These are phyloP conservation scores for Citropsis articulata DNA, from an alignment of 345 rosid genomes.

Conservation along the genomic window DNA sequence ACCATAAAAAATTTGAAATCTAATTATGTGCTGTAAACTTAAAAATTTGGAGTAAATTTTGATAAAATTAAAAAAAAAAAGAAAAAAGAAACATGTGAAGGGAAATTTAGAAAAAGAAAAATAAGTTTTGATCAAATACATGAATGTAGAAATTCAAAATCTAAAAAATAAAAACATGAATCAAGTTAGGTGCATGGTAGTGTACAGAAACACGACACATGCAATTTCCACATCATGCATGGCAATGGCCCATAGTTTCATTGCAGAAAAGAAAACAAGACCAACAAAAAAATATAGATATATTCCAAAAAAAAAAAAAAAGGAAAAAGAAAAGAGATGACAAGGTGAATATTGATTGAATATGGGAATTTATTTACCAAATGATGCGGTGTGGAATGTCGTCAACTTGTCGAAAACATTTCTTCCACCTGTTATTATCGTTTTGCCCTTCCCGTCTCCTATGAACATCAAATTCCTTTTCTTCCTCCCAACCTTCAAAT, in stretches of 20 bases:
- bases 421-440: conserved; percentile 65
- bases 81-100: too few species aligned
- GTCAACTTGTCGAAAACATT: conserved; percentile 62
- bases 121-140: too few species aligned
- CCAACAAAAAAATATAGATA: not conserved
- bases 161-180: not conserved
- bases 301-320: not conserved
- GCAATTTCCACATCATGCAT: not conserved
- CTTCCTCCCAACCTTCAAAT: conserved; percentile 84
- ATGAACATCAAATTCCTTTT: conserved; percentile 85
- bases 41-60: too few species aligned
- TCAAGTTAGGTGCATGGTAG: not conserved
- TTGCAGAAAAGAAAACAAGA: not conserved
- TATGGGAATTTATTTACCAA: conserved; percentile 52
- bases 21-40: too few species aligned
- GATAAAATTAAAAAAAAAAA: too few species aligned
- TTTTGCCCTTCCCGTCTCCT: conserved; percentile 88
- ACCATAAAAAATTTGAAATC: too few species aligned
- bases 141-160: not conserved
- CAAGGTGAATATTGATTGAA: not conserved
- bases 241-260: not conserved
- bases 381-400: conserved; percentile 92
- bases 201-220: not conserved
- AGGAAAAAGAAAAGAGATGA: not conserved
- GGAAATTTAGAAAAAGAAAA: too few species aligned